Conservation (phyloP, 2,329 filamentous ascomycete species). For the Calonectria pseudoreteaudii region DNA sequence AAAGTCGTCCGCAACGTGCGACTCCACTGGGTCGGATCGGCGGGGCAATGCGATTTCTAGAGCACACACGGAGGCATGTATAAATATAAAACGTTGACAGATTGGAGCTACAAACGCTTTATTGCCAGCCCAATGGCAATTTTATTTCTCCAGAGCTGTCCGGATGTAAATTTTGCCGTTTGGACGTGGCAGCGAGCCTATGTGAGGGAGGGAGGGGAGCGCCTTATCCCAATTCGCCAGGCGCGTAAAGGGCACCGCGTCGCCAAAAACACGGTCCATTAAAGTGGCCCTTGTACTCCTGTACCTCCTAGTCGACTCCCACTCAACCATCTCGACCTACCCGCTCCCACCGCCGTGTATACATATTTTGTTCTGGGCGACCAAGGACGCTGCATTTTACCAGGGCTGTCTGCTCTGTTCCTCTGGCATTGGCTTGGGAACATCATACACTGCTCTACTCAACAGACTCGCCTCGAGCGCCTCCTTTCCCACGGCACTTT, state of each 20-base stretch:
- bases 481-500: constrained; percentile 25
- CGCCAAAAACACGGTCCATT: constrained; percentile 43
- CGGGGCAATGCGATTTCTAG: not conserved
- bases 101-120: too few species aligned
- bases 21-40: not conserved
- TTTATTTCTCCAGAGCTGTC: not conserved
- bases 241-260: constrained; percentile 44
- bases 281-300: constrained; percentile 36
- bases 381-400: constrained; percentile 22
- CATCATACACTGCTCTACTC: not conserved
- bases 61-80: not conserved
- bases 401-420: constrained; percentile 8
- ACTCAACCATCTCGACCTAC: constrained; percentile 2
- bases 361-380: not conserved
- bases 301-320: constrained; percentile 14
- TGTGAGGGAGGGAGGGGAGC: not conserved
- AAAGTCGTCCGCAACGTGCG: not conserved
- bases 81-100: not conserved
- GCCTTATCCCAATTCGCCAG: constrained; percentile 30
- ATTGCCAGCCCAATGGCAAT: not conserved
- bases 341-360: constrained; percentile 5
- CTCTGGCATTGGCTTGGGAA: not conserved
- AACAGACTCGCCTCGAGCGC: not conserved
- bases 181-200: not conserved
- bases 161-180: not conserved